Conservation (phyloP, 352 stramenopile species). For the Phytophthora citrophthora region DNA sequence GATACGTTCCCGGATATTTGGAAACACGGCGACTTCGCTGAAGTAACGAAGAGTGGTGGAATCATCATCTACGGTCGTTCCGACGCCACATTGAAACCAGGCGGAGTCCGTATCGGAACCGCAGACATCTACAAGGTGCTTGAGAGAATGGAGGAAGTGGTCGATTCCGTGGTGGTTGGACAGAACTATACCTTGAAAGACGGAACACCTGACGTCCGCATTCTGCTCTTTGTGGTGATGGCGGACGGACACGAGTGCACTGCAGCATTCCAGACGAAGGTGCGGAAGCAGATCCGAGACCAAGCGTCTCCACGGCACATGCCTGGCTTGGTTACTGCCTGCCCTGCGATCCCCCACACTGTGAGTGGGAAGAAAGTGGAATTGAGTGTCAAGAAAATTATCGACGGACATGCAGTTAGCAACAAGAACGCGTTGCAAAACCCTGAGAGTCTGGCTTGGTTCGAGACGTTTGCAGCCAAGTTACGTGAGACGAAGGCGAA, state of each 20-base stretch:
- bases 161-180: slow-evolving; percentile 73
- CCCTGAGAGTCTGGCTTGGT: slow-evolving; percentile 67
- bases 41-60: slow-evolving; percentile 64
- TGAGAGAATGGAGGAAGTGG: slow-evolving; percentile 67
- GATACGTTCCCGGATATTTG: slow-evolving; percentile 78
- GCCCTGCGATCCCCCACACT: slow-evolving; percentile 78
- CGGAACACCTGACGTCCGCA: slow-evolving; percentile 72
- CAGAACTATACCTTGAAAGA: slow-evolving; percentile 69
- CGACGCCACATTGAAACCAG: slow-evolving; percentile 81
- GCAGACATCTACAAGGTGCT: slow-evolving; percentile 86
- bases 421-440: slow-evolving; percentile 77
- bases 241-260: slow-evolving; percentile 44
- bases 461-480: slow-evolving; percentile 51
- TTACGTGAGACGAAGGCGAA: slow-evolving; percentile 11
- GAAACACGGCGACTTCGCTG: slow-evolving; percentile 85
- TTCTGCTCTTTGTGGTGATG: slow-evolving; percentile 81
- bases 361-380: slow-evolving; percentile 87
- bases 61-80: slow-evolving; percentile 82
- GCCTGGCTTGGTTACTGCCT: slow-evolving; percentile 61
- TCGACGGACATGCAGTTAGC: slow-evolving; percentile 60
- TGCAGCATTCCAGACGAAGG: slow-evolving; percentile 55
- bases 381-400: slow-evolving; percentile 81
- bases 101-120: slow-evolving; percentile 79
- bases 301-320: slow-evolving; percentile 75
- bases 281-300: slow-evolving; percentile 61